Percentiles rank a stretch among this genome's conserved stretches.
Evolutionary conservation across 2,329 filamentous ascomycete genomes (phyloP).

Genomic region (Fusarium sp.): DNA sequence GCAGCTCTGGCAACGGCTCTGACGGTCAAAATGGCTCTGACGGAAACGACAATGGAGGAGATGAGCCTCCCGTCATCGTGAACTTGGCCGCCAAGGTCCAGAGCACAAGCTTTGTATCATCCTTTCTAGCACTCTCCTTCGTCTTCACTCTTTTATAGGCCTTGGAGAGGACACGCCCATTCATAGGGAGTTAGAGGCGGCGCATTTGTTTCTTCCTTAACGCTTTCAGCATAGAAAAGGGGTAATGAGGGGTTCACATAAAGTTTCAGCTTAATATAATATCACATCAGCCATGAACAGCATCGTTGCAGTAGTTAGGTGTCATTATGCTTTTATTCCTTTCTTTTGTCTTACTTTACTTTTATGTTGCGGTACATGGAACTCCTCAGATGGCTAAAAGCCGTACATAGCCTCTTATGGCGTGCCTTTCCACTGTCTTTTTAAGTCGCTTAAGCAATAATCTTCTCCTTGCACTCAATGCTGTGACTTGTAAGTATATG

Average conservation of each 20-base stretch:
- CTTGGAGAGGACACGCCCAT: not conserved
- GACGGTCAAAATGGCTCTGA: slow-evolving; percentile 3
- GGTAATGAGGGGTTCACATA: slow-evolving; percentile 10
- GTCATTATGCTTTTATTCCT: slow-evolving; percentile 1
- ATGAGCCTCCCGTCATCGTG: slow-evolving; percentile 18
- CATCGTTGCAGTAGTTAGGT: not conserved
- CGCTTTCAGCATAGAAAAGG: slow-evolving; percentile 26
- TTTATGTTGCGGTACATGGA: slow-evolving; percentile 3
- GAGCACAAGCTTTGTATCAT: not conserved
- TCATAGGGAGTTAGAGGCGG: not conserved
- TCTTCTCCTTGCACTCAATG: slow-evolving; percentile 35
- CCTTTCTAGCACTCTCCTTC: not conserved
- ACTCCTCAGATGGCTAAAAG: not conserved
- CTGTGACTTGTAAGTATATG: slow-evolving; percentile 3
- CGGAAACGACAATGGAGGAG: not conserved
- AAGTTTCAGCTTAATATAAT: slow-evolving; percentile 21
- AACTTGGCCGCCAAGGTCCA: slow-evolving; percentile 22
- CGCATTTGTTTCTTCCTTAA: slow-evolving; percentile 8
- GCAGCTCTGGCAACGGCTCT: not conserved
- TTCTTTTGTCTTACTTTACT: slow-evolving; percentile 23
- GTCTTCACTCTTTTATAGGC: slow-evolving; percentile 24
- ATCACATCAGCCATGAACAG: slow-evolving; percentile 17
- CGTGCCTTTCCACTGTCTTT: not conserved
- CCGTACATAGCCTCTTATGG: not conserved
- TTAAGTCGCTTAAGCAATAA: slow-evolving; percentile 20